Percentiles rank a stretch among this genome's conserved stretches.
Evolutionary conservation across 441 rosid genomes (phyloP).

Genomic region (Dalechampia spathulata): DNA sequence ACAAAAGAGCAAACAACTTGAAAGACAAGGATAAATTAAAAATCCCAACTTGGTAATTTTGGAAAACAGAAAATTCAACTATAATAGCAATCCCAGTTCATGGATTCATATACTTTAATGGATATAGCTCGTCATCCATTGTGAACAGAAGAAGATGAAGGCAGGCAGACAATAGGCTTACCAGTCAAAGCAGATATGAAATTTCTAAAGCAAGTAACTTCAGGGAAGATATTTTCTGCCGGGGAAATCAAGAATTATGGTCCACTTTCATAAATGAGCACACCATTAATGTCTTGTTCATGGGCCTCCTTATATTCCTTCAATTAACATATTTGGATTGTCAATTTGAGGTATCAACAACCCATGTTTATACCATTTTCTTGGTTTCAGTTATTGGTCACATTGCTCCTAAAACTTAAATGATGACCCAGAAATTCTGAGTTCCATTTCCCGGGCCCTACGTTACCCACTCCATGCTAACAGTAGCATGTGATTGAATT

Average conservation of each 20-base stretch:
- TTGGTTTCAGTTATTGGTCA: too few species aligned
- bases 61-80: not conserved
- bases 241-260: not conserved
- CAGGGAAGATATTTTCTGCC: too few species aligned
- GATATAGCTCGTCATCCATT: not conserved
- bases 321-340: not conserved
- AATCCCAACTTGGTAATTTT: not conserved
- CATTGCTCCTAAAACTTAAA: too few species aligned
- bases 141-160: conserved; percentile 10
- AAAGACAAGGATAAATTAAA: not conserved
- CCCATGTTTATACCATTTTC: too few species aligned
- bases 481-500: too few species aligned
- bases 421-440: too few species aligned
- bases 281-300: not conserved
- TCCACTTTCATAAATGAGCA: conserved; percentile 6
- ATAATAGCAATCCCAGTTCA: not conserved
- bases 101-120: too few species aligned
- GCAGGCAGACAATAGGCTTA: not conserved
- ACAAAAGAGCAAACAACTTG: not conserved
- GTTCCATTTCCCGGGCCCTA: too few species aligned
- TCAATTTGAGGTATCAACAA: not conserved
- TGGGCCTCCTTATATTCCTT: not conserved
- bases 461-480: too few species aligned
- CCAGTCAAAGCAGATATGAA: too few species aligned
- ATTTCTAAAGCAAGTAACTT: too few species aligned